Conservation (phyloP, 2,329 filamentous ascomycete species). For the Hymenoscyphus infarciens region DNA sequence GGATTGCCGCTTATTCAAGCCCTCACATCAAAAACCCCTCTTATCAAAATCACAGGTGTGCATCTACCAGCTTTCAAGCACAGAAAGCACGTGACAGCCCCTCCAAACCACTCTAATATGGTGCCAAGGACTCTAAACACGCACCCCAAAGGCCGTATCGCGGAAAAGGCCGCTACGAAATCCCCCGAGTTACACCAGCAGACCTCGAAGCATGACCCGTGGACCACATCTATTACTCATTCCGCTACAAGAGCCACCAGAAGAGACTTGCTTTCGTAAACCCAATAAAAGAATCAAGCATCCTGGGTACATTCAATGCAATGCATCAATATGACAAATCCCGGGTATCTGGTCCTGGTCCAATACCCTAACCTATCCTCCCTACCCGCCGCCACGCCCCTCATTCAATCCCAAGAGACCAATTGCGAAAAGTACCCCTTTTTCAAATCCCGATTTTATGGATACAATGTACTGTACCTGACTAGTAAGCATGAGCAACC, state of each 20-base stretch:
- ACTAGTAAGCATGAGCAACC: not conserved
- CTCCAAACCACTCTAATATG: too few relatives aligned
- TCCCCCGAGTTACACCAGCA: not conserved
- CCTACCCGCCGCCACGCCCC: not conserved
- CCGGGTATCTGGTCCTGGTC: not conserved
- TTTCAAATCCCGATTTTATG: not conserved
- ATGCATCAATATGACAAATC: not conserved
- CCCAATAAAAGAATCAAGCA: not conserved
- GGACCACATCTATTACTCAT: constrained; percentile 1
- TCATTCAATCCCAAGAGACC: not conserved
- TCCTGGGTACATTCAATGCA: not conserved
- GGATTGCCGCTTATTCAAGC: not conserved
- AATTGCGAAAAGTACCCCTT: not conserved
- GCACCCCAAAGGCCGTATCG: not conserved
- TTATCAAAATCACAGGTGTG: not conserved
- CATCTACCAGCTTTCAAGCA: not conserved
- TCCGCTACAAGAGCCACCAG: not conserved
- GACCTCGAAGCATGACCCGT: not conserved
- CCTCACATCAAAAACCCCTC: not conserved
- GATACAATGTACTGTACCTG: not conserved
- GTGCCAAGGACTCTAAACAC: not conserved
- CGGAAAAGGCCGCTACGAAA: not conserved
- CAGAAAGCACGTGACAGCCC: too few relatives aligned
- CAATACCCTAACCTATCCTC: not conserved
- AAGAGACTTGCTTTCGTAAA: not conserved